Conservation (phyloP, 805 yeast species). For the Naumovozyma castellii region DNA sequence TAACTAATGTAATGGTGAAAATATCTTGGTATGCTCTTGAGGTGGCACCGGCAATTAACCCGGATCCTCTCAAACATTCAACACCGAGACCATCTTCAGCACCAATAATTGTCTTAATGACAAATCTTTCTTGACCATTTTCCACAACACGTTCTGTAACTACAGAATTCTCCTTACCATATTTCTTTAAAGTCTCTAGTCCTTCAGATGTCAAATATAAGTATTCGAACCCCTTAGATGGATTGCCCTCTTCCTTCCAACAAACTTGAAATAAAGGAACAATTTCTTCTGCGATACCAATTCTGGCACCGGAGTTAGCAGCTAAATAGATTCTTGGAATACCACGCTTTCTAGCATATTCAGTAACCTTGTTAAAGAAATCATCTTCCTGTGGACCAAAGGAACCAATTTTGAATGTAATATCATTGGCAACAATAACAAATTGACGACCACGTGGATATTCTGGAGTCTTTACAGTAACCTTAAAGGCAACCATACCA, state of each 20-base stretch:
- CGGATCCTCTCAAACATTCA: conserved; percentile 96
- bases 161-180: conserved; percentile 53
- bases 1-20: conserved; percentile 93
- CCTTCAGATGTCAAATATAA: conserved; percentile 72
- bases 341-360: conserved; percentile 80
- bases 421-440: conserved; percentile 90
- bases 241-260: conserved; percentile 74
- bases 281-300: conserved; percentile 95
- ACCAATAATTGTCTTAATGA: conserved; percentile 82
- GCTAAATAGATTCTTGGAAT: conserved; percentile 92
- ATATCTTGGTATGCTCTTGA: conserved; percentile 96
- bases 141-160: conserved; percentile 74
- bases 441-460: conserved; percentile 94
- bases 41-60: conserved; percentile 97
- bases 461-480: conserved; percentile 89
- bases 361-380: conserved; percentile 87
- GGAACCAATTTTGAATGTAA: conserved; percentile 96
- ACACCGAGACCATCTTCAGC: conserved; percentile 96
- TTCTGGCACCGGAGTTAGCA: conserved; percentile 98
- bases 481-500: conserved; percentile 97
- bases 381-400: conserved; percentile 95
- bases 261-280: conserved; percentile 82
- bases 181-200: conserved; percentile 42
- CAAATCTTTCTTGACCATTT: conserved; percentile 71
- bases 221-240: conserved; percentile 82